Conservation (phyloP, 2,329 filamentous ascomycete species). For the Mycosphaerelloides madeirae region DNA sequence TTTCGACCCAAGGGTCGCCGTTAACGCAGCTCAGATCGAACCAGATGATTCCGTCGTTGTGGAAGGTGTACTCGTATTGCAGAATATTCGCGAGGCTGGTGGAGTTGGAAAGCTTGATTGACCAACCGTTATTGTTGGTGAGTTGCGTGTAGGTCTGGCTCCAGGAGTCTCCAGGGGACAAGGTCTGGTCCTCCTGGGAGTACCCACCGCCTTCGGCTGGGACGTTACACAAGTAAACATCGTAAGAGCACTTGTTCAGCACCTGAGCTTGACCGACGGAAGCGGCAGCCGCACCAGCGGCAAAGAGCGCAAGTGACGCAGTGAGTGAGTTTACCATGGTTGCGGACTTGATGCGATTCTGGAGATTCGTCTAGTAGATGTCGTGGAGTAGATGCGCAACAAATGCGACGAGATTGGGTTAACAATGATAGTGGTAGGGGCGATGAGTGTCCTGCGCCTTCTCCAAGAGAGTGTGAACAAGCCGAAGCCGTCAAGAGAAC, state of each 20-base stretch:
- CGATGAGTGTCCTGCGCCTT: conserved; percentile 5
- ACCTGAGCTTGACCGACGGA: conserved; percentile 28
- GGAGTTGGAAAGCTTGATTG: conserved; percentile 36
- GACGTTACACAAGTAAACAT: conserved; percentile 28
- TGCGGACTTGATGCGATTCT: conserved; percentile 7
- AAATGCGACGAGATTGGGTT: conserved; percentile 1
- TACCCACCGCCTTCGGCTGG: conserved; percentile 28
- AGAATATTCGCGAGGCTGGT: conserved; percentile 27
- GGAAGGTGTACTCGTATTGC: conserved; percentile 38
- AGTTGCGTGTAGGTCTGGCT: conserved; percentile 33
- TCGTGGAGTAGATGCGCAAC: background rate
- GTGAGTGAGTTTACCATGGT: conserved; percentile 21
- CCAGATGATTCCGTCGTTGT: conserved; percentile 35
- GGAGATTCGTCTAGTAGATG: background rate
- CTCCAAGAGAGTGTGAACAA: conserved; percentile 22
- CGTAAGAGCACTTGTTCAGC: conserved; percentile 32
- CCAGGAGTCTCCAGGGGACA: conserved; percentile 25
- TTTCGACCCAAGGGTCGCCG: conserved; percentile 35
- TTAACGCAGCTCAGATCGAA: conserved; percentile 37
- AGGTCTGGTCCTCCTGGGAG: conserved; percentile 22
- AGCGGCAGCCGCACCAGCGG: conserved; percentile 19
- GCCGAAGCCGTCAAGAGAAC: conserved; percentile 21
- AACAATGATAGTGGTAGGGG: conserved; percentile 2
- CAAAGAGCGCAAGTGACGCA: conserved; percentile 23
- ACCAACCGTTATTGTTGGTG: conserved; percentile 33